Evolutionary conservation across 2,329 filamentous ascomycete genomes (phyloP), one percentile per base, ranked within the genome.

Genomic region (Scytalidium lignicola): DNA sequence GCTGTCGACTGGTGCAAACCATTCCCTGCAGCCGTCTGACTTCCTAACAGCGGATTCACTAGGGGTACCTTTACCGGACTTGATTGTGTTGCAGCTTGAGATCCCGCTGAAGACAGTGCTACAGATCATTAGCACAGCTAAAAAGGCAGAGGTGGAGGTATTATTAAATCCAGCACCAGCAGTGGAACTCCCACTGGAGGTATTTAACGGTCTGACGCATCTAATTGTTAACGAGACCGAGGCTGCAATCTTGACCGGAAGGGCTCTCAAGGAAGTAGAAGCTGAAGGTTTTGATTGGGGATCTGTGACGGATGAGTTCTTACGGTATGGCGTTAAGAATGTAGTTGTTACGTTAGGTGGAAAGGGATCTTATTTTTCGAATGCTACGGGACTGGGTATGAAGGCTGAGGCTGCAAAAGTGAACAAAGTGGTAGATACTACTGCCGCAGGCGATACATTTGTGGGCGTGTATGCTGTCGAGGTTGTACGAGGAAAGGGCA

Each of bases 361-460:
- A 0, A 80, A 86, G 51, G 90, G 90, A n/a, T 85, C 85, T 22
- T 90, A 82, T 65, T 89, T 79, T 63, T 72, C 76, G 48, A 78
- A 74, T 18, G 68, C 65, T 26, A 70, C 64, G 15, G 17, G 47
- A 41, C 37, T 23, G 26, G 75, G 72, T 1, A 61, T 82, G 55
- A 63, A 74, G 21, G 67, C 90, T 1, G 70, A 74, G 3, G 89
- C 88, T 0, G 75, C 80, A 53, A 85, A 86, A 67, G 85, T 89
- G 17, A 70, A 65, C 3, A 70, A 78, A 49, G 92, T 97, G 1
- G 82, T 96, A 3, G 92, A 97, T 66, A 97, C 92, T 1, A 97
- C 92, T 7, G 92, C 87, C 1, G 93, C 93, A 4, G 92, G 92
- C 0, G 92, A 97, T 66, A 96, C 92, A 0, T 96, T 96, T 70